Base-by-base conservation (phyloP, 352 stramenopile genomes). In the Globisporangium nagaii region DNA sequence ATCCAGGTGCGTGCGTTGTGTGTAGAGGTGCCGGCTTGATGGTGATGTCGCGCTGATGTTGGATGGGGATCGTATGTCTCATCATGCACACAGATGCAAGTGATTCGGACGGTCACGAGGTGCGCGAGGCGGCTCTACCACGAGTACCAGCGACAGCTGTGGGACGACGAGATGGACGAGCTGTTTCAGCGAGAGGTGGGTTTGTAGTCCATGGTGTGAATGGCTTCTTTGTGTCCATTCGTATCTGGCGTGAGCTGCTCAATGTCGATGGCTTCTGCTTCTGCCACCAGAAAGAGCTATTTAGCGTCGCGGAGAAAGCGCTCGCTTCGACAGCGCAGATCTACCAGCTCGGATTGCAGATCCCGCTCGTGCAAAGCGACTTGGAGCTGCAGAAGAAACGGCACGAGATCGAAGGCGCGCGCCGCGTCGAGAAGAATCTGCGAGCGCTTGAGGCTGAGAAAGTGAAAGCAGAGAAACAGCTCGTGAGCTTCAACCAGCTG, bases 41-140 rank as follows among this genome's bases (percentile, higher is more conserved):
- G n/a, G n/a, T n/a, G n/a, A n/a, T n/a, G n/a, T n/a, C n/a, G n/a
- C n/a, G n/a, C n/a, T n/a, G n/a, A n/a, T n/a, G n/a, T n/a, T n/a
- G n/a, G n/a, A n/a, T n/a, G n/a, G n/a, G n/a, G n/a, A n/a, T n/a
- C n/a, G n/a, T n/a, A n/a, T n/a, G n/a, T n/a, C n/a, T n/a, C n/a
- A n/a, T n/a, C n/a, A n/a, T n/a, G n/a, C n/a, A n/a, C n/a, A n/a
- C 62, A 86, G 79, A 90, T 86, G 81, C 79, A 90, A 75, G 68
- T 92, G 19, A 67, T 86, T 42, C 76, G 80, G 1, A 82, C 76
- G 2, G 70, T 88, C 9, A 71, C 85, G 10, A 51, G 84, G 2
- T 87, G 77, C 30, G 81, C 81, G 0, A 58, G 78, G 24, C 66
- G 71, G 4, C 44, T 92, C 3, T 93, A 70, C 40, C 78, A 88